Conservation (phyloP, 2,329 filamentous ascomycete species). For the Trichophyton mentagrophytes region DNA sequence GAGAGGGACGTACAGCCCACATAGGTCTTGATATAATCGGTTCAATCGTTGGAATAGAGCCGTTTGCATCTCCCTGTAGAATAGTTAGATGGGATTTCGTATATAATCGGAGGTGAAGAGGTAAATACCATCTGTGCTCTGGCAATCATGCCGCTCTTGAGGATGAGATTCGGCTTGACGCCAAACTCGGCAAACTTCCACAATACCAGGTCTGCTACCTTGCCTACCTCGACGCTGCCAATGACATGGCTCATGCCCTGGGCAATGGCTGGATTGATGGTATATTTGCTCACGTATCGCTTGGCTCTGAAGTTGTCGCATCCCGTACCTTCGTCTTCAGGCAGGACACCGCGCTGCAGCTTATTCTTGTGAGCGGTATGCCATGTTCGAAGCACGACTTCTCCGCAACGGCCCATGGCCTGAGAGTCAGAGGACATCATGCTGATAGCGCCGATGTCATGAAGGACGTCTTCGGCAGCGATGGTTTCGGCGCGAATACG, state of each 20-base stretch:
- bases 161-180: conserved; percentile 64
- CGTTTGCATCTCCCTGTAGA: conserved; percentile 60
- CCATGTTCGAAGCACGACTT: conserved; percentile 88
- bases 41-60: conserved; percentile 76
- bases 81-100: conserved; percentile 1
- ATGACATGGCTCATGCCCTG: conserved; percentile 83
- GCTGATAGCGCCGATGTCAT: conserved; percentile 86
- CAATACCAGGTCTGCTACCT: conserved; percentile 75
- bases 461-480: conserved; percentile 87
- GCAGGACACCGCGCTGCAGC: conserved; percentile 60
- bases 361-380: conserved; percentile 98
- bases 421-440: conserved; percentile 97
- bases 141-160: conserved; percentile 81
- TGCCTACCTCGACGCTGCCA: conserved; percentile 77
- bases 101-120: not conserved
- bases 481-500: conserved; percentile 94
- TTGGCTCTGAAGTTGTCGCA: conserved; percentile 90
- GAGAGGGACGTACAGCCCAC: conserved; percentile 47
- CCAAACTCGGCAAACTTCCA: conserved; percentile 82
- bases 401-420: conserved; percentile 91
- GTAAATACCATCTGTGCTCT: conserved; percentile 64
- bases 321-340: conserved; percentile 63
- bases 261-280: conserved; percentile 80
- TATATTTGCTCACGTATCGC: conserved; percentile 89
- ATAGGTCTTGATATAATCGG: conserved; percentile 73